phyloP scores from a whole-genome alignment of 2,329 filamentous ascomycete genomes.

The Aspergillus costaricaensis region DNA sequence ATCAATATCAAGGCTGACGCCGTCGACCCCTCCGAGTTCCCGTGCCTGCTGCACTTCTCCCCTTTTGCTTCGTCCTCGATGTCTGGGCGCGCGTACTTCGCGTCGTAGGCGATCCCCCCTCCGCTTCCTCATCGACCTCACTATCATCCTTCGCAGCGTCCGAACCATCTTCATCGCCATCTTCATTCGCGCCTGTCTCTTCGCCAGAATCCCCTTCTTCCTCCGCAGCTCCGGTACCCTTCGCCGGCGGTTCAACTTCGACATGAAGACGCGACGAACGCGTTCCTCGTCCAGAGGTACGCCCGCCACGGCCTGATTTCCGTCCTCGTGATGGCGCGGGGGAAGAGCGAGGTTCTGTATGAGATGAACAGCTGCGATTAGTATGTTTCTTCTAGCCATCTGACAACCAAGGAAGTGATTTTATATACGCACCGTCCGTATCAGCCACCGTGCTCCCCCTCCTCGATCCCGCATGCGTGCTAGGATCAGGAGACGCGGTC shows the following conservation, averaged over 20 bases:
- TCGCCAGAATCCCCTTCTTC: constrained; percentile 45
- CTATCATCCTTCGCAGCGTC: constrained; percentile 40
- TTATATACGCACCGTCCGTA: constrained; percentile 46
- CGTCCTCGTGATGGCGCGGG: constrained; percentile 45
- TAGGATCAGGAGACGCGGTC: constrained; percentile 45
- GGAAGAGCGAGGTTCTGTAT: constrained; percentile 45
- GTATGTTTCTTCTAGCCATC: not conserved
- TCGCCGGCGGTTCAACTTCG: constrained; percentile 37
- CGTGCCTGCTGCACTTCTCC: constrained; percentile 35
- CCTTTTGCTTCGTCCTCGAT: constrained; percentile 38
- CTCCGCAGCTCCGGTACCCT: constrained; percentile 34
- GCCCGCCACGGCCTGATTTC: constrained; percentile 38
- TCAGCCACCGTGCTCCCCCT: constrained; percentile 50
- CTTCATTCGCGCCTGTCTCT: constrained; percentile 41
- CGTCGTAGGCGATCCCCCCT: constrained; percentile 38
- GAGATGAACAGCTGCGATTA: not conserved
- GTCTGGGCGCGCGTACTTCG: constrained; percentile 41
- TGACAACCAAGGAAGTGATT: too few relatives aligned
- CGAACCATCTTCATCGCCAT: constrained; percentile 41
- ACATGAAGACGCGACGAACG: constrained; percentile 43
- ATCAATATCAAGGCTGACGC: constrained; percentile 25
- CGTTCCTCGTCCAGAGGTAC: constrained; percentile 37
- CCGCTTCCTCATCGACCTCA: constrained; percentile 41
- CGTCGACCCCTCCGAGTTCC: constrained; percentile 41
- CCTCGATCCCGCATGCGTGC: constrained; percentile 38